Evolutionary conservation across 495 filamentous ascomycete species (phyloP), one percentile per base, ranked within the genome.

Genomic region (Penicillium nucicola): DNA sequence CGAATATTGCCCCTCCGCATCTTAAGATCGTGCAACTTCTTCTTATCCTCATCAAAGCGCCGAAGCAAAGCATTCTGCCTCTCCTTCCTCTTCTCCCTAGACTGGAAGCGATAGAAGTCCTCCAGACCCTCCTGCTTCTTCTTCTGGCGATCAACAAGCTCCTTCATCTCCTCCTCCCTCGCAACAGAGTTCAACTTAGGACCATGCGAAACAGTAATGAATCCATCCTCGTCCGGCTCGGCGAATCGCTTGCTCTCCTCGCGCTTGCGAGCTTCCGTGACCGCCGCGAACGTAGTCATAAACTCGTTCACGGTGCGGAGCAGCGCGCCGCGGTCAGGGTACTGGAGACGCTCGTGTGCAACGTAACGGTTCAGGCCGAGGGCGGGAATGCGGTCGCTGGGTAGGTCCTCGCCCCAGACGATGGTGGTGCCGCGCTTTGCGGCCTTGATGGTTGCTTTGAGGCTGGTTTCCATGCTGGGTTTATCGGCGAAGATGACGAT

Each of bases 81-180:
- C 58, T 83, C 82, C 79, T 98, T 98, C 75, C 84, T 83, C 74
- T 85, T 86, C 76, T 97, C 92, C 41, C 92, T 72, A 55, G 81
- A 78, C 79, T 98, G 93, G 77, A 97, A 98, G 50, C 91, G 83
- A 66, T 98, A 98, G 67, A 98, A 97, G 59, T 90, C 86, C 30
- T 80, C 80, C 56, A 83, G 68, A 7, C 83, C 86, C 60, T 79
- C 75, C 38, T 77, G 70, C 71, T 79, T 83, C 73, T 90, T 84
- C 63, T 87, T 77, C 79, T 90, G 84, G 75, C 83, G 83, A 69
- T 83, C 80, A 53, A 82, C 80, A 57, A 85, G 77, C 61, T 81
- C 83, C 68, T 85, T 81, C 10, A 87, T 85, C 59, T 90, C 89
- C 57, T 88, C 87, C 52, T 84, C 80, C 38, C 82, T 74, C 14